phyloP scores from a whole-genome alignment of 805 yeast species.

The Hanseniaspora vineae region DNA sequence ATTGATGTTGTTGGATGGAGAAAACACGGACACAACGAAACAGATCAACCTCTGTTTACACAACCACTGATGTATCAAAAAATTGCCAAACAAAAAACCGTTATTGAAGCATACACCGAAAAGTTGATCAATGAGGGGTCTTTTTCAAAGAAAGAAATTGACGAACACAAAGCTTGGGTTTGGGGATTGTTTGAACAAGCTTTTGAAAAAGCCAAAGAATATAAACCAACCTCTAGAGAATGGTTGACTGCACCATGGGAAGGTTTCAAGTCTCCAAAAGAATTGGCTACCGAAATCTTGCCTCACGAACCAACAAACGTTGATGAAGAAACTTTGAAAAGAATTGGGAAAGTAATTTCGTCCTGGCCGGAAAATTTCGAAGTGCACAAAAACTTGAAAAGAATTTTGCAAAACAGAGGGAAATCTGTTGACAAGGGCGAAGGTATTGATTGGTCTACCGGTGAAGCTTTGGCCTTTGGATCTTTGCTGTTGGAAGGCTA shows the following conservation, averaged over 20 bases:
- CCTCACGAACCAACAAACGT: slow-evolving; percentile 96
- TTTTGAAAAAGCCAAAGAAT: slow-evolving; percentile 77
- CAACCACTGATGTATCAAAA: slow-evolving; percentile 95
- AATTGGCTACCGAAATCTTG: slow-evolving; percentile 85
- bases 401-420: slow-evolving; percentile 79
- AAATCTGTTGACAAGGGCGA: slow-evolving; percentile 81
- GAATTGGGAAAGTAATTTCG: slow-evolving; percentile 67
- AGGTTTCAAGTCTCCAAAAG: slow-evolving; percentile 95
- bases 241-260: slow-evolving; percentile 99
- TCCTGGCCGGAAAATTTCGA: slow-evolving; percentile 80
- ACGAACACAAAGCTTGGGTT: slow-evolving; percentile 96
- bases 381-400: slow-evolving; percentile 89
- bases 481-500: slow-evolving; percentile 84
- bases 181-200: slow-evolving; percentile 91
- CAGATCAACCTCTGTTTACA: slow-evolving; percentile 98
- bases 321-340: slow-evolving; percentile 53
- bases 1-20: slow-evolving; percentile 97
- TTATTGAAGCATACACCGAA: slow-evolving; percentile 72
- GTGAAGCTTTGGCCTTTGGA: slow-evolving; percentile 97
- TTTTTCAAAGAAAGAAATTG: slow-evolving; percentile 79
- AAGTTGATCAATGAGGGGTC: slow-evolving; percentile 76
- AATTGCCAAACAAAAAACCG: slow-evolving; percentile 81
- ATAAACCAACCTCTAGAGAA: slow-evolving; percentile 83
- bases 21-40: slow-evolving; percentile 97
- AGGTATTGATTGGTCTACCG: slow-evolving; percentile 98